Percentiles rank a stretch among this genome's conserved stretches.
These are phyloP conservation scores for Diaporthe vexans DNA, from an alignment of 2,329 filamentous ascomycete genomes.

Conservation along the genomic window DNA sequence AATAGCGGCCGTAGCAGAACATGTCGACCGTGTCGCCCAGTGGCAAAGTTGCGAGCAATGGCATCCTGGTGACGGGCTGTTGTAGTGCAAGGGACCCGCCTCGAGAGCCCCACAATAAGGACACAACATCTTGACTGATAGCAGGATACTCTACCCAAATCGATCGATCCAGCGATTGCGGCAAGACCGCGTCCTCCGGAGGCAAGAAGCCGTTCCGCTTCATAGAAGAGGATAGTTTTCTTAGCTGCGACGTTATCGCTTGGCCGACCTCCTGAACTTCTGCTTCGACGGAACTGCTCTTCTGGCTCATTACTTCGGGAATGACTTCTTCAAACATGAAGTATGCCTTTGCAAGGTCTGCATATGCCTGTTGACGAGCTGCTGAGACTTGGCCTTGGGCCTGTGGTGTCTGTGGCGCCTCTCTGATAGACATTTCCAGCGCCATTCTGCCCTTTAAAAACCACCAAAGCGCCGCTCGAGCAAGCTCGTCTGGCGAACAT, in stretches of 20 bases:
- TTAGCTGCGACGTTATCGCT: slow-evolving; percentile 73
- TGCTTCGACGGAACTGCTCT: slow-evolving; percentile 57
- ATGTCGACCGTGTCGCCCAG: slow-evolving; percentile 79
- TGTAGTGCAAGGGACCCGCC: slow-evolving; percentile 64
- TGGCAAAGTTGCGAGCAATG: slow-evolving; percentile 78
- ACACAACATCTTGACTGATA: slow-evolving; percentile 78
- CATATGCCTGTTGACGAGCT: slow-evolving; percentile 81
- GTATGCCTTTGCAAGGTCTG: slow-evolving; percentile 86
- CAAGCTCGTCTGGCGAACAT: slow-evolving; percentile 76
- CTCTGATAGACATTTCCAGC: slow-evolving; percentile 79
- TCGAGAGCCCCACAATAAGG: slow-evolving; percentile 76
- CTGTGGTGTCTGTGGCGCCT: slow-evolving; percentile 68
- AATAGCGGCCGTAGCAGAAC: slow-evolving; percentile 86
- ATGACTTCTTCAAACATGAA: slow-evolving; percentile 79
- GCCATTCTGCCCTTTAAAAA: slow-evolving; percentile 85
- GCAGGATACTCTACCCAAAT: slow-evolving; percentile 86
- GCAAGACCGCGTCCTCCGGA: slow-evolving; percentile 76
- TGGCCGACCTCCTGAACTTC: slow-evolving; percentile 69
- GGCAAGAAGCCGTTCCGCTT: slow-evolving; percentile 85
- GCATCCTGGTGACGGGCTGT: slow-evolving; percentile 61
- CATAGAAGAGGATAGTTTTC: slow-evolving; percentile 85
- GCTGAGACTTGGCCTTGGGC: slow-evolving; percentile 67
- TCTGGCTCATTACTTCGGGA: slow-evolving; percentile 62
- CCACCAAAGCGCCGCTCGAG: slow-evolving; percentile 87
- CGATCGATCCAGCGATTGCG: slow-evolving; percentile 82